Percentiles rank a stretch among this genome's conserved stretches.
These are phyloP conservation scores for Moricandia arvensis DNA, from an alignment of 345 rosid genomes.

Conservation along the genomic window DNA sequence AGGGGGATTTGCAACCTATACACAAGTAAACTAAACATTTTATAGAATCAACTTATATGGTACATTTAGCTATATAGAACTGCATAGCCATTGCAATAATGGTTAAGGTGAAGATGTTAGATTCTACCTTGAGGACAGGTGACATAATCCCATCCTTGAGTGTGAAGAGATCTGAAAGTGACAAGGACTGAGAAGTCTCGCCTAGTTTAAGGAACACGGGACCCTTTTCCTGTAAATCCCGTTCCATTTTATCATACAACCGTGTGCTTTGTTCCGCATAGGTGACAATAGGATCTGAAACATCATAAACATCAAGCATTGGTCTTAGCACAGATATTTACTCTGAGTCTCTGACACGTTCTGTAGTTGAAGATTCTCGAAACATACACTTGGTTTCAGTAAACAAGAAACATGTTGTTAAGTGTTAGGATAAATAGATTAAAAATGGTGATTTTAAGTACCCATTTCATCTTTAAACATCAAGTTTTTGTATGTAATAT, in stretches of 20 bases:
- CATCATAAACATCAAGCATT: neutral
- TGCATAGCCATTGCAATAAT: neutral
- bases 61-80: slow-evolving; percentile 7
- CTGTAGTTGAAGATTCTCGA: neutral
- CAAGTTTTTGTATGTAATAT: neutral
- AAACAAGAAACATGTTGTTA: neutral
- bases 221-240: slow-evolving; percentile 75
- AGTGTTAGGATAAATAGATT: neutral
- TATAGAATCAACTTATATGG: neutral
- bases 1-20: slow-evolving; percentile 81
- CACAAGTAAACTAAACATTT: neutral
- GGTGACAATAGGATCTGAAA: slow-evolving; percentile 45
- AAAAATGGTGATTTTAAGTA: neutral
- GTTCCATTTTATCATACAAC: slow-evolving; percentile 77
- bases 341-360: neutral
- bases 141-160: slow-evolving; percentile 59
- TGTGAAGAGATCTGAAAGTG: slow-evolving; percentile 75
- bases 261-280: slow-evolving; percentile 50
- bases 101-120: neutral
- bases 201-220: slow-evolving; percentile 73
- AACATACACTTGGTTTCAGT: neutral
- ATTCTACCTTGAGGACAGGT: slow-evolving; percentile 67
- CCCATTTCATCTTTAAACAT: neutral
- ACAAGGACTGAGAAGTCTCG: slow-evolving; percentile 83
- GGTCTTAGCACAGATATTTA: neutral